Base-by-base conservation (phyloP, 768 basidiomycete genomes). In the Pleurotus cornucopiae region DNA sequence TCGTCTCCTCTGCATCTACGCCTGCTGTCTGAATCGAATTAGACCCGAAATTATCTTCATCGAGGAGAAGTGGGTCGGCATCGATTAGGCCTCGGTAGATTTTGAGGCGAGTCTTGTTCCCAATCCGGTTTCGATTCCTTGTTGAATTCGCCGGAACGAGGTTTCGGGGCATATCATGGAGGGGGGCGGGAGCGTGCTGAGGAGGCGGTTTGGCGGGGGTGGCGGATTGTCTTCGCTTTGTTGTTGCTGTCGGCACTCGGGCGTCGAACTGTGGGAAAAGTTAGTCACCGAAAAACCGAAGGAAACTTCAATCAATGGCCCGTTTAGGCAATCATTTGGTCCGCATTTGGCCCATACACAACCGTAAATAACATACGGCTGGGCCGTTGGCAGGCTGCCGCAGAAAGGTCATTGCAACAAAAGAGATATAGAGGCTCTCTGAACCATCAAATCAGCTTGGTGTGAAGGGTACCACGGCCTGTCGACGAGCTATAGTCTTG, bases 1-100 rank as follows among this genome's bases (percentile, higher is more conserved):
- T 92, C 71, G 91, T 91, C 66, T 94, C 92, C 76, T 94, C 91
- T 67, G 88, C 88, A 69, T 94, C 92, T 65, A 94, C 92, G 63
- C 92, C 92, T 43, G 89, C 88, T 18, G 90, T 91, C 49, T 78
- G 73, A 62, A 80, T 87, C 46, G 78, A 86, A 23, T 46, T 55
- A 12, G 45, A 55, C n/a, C 44, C 41, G 37, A 38, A 58, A 40
- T 61, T 88, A 64, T 94, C 91, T 65, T 93, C 92, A 47, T 91
- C 89, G 61, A 90, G 84, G 57, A 90, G 81, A 61, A 89, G 74
- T 40, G 85, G 79, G 67, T 91, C 91, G 30, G 84, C 85, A 66
- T 93, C 91, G 75, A 90, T 81, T 69, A 82, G 83, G 58, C 90
- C 91, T 70, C 85, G 83, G 67, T 86, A 74, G 75, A 94, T 85